phyloP scores from a whole-genome alignment of 768 basidiomycete genomes.

The Tylopilus sp. region DNA sequence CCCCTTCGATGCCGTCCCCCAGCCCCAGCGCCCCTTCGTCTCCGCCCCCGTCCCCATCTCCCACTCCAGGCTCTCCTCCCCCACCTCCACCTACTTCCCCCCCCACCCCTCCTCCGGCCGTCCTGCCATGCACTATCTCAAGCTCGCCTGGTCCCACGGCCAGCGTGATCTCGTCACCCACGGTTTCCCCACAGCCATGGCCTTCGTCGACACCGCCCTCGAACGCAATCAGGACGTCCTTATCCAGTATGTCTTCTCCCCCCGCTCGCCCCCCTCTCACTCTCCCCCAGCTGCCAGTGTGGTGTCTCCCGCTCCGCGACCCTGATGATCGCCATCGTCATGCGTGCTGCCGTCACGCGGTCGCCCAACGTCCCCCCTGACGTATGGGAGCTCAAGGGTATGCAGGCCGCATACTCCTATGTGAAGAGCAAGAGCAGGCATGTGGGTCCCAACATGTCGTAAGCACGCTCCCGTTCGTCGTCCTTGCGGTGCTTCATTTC shows the following conservation, averaged over 20 bases:
- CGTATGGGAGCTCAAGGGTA: slow-evolving; percentile 76
- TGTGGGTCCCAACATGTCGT: slow-evolving; percentile 95
- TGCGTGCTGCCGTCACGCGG: slow-evolving; percentile 80
- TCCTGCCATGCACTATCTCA: slow-evolving; percentile 83
- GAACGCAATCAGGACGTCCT: slow-evolving; percentile 75
- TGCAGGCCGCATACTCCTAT: slow-evolving; percentile 87
- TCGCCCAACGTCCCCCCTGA: slow-evolving; percentile 66
- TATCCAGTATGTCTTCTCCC: slow-evolving; percentile 64
- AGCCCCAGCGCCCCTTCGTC: slow-evolving; percentile 54
- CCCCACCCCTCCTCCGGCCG: slow-evolving; percentile 66
- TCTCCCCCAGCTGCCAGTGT: slow-evolving; percentile 77
- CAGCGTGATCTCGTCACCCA: slow-evolving; percentile 79
- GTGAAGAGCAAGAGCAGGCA: slow-evolving; percentile 87
- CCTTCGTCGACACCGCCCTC: slow-evolving; percentile 75
- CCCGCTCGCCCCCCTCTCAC: slow-evolving; percentile 13
- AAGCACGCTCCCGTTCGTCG: slow-evolving; percentile 39
- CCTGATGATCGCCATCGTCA: slow-evolving; percentile 85
- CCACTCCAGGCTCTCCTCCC: slow-evolving; percentile 33
- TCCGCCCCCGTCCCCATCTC: slow-evolving; percentile 65
- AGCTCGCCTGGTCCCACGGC: slow-evolving; percentile 92
- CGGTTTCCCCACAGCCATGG: slow-evolving; percentile 78
- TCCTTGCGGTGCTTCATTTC: slow-evolving; percentile 21
- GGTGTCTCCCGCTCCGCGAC: slow-evolving; percentile 92
- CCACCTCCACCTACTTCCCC: slow-evolving; percentile 59
- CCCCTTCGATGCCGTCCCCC: slow-evolving; percentile 54